phyloP scores from a whole-genome alignment of 78 protist species.

The Dictyostelium intermedium region DNA sequence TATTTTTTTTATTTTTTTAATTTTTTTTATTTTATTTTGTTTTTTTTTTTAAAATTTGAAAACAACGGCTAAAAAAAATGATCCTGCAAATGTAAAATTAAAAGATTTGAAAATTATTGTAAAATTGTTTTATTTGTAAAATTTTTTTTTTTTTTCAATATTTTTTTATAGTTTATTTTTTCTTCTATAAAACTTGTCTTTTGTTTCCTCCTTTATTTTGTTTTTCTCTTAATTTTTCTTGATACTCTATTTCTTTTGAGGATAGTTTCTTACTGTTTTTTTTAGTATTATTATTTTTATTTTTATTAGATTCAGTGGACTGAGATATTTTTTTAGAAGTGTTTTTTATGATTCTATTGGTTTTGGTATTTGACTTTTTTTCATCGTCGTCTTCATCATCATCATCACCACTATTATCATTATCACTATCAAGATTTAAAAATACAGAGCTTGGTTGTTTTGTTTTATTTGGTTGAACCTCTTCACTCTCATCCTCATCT shows the following conservation, averaged over 20 bases:
- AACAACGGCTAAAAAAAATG: not conserved
- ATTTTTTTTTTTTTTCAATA: not conserved
- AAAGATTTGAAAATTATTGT: not conserved
- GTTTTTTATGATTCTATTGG: not conserved
- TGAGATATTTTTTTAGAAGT: not conserved
- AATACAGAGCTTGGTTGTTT: not conserved
- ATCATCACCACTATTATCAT: not conserved
- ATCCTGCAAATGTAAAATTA: not conserved
- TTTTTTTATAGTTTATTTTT: not conserved
- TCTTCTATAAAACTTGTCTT: slow-evolving; percentile 27
- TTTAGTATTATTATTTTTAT: not conserved
- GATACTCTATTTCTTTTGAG: slow-evolving; percentile 29
- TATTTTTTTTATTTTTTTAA: no score
- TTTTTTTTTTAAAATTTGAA: no score
- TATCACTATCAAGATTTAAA: not conserved
- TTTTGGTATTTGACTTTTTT: not conserved
- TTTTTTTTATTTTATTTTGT: no score
- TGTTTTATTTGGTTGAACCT: not conserved
- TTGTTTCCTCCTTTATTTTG: slow-evolving; percentile 64
- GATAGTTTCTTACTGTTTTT: slow-evolving; percentile 1
- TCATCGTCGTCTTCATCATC: not conserved
- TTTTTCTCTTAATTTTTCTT: slow-evolving; percentile 53
- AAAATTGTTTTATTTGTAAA: not conserved
- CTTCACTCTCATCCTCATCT: not conserved
- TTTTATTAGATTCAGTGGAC: not conserved